Percentiles rank a stretch among this genome's conserved stretches.
Evolutionary conservation across 768 basidiomycete species (phyloP).

Genomic region (Cubamyces lactineus): DNA sequence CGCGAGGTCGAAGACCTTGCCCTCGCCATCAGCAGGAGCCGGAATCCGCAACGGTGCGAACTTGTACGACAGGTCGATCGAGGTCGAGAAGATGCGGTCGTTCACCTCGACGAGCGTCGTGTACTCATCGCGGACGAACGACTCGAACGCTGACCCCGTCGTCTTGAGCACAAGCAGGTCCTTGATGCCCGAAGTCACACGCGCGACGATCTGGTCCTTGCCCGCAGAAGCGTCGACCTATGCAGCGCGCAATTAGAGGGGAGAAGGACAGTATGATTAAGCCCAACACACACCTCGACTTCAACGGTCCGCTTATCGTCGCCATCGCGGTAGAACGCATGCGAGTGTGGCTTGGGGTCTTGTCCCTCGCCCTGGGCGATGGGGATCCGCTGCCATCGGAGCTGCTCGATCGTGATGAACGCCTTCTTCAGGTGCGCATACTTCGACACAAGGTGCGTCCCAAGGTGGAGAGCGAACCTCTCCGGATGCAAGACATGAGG

Average conservation of each 20-base stretch:
- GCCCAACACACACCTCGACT: conserved; percentile 27
- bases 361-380: conserved; percentile 38
- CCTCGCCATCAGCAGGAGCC: conserved; percentile 53
- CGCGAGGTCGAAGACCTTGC: conserved; percentile 51
- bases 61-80: conserved; percentile 75
- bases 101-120: conserved; percentile 84
- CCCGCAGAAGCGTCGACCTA: conserved; percentile 70
- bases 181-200: conserved; percentile 67
- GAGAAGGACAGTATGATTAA: background rate
- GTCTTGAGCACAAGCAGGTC: conserved; percentile 91
- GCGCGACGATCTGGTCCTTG: conserved; percentile 63
- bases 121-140: conserved; percentile 83
- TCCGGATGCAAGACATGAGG: conserved; percentile 85
- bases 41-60: conserved; percentile 54
- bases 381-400: conserved; percentile 82
- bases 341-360: conserved; percentile 58
- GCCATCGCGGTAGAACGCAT: conserved; percentile 87
- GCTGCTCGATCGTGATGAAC: conserved; percentile 71
- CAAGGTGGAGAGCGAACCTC: conserved; percentile 86
- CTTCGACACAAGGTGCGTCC: conserved; percentile 76
- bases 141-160: conserved; percentile 82
- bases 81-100: conserved; percentile 91
- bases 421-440: conserved; percentile 78
- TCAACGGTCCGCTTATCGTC: conserved; percentile 81
- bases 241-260: conserved; percentile 5